Conservation (phyloP, 192 early-diverging fungal species). For the Linnemannia schmuckeri region DNA sequence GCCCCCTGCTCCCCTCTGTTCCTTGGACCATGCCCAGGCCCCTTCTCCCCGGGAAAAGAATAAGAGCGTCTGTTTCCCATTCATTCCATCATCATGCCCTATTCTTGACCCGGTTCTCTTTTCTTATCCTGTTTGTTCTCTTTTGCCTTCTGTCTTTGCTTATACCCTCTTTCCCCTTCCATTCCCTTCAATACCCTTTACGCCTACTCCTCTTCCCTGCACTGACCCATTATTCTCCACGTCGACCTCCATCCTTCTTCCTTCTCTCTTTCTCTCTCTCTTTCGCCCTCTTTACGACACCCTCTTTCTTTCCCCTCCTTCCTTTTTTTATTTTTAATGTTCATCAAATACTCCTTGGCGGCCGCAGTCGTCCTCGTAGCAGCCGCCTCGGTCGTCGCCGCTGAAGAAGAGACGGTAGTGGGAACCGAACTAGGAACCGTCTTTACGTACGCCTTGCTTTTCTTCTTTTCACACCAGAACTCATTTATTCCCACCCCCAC, state of each 20-base stretch:
- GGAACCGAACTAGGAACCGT: neutral
- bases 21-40: too few relatives aligned
- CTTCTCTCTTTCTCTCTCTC: neutral
- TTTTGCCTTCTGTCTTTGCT: too few relatives aligned
- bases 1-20: too few relatives aligned
- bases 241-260: neutral
- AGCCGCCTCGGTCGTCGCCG: slow-evolving; percentile 7
- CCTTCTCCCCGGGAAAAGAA: too few relatives aligned
- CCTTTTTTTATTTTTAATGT: neutral
- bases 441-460: slow-evolving; percentile 24
- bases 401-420: neutral
- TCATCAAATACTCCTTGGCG: slow-evolving; percentile 6
- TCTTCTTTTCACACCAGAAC: neutral
- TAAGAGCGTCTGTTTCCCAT: too few relatives aligned
- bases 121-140: neutral
- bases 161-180: too few relatives aligned
- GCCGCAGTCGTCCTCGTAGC: neutral
- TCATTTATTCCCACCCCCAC: neutral
- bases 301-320: neutral
- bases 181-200: neutral
- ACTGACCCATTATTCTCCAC: neutral
- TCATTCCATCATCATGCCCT: too few relatives aligned
- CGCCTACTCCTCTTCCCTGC: neutral
- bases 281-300: neutral
- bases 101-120: too few relatives aligned